Base-by-base conservation (phyloP, 805 yeast genomes). In the Metschnikowia colocasiae region DNA sequence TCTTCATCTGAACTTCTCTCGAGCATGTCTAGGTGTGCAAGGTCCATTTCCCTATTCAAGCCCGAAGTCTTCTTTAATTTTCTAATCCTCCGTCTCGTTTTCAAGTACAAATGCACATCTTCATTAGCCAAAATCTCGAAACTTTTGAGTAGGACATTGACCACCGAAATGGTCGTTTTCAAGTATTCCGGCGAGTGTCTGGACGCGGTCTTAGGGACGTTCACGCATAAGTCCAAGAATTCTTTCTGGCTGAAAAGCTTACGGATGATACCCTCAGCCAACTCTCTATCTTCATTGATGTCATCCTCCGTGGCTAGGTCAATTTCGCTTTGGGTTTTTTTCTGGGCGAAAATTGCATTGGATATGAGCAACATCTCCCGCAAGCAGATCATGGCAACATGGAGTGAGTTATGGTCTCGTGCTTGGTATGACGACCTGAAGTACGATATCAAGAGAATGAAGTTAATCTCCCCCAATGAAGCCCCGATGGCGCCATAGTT, bases 211-310 rank as follows among this genome's bases (percentile, higher is more conserved):
- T 79, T 79, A 0, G 96, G 88, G 27, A 89, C 62, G 15, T 65
- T 67, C 2, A 80, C 71, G 3, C 92, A 59, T 31, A 80, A 59
- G 38, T 77, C 80, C 23, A 88, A 64, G 44, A 80, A 78, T 19
- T 69, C 74, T 43, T 81, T 82, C 44, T 81, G 83, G 48, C 84
- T 79, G 56, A 92, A 89, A n/a, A 92, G 67, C 37, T 82, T 76
- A 38, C 87, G 69, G 16, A 82, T 74, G 48, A 85, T 78, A 19
- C 81, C 82, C 26, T 77, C 79, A 0, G 90, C 67, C 54, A 69
- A 53, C 45, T 71, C 77, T 58, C 64, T 65, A 32, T 76, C 79
- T 16, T 73, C 74, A 50, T 74, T 73, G 26, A 79, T 83, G 22
- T 59, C 63, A 2, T 69, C 76, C 1, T 62, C 61, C 1, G 64